Conservation (phyloP, 371 early-diverging fungal species). For the Rhizopus stolonifer region DNA sequence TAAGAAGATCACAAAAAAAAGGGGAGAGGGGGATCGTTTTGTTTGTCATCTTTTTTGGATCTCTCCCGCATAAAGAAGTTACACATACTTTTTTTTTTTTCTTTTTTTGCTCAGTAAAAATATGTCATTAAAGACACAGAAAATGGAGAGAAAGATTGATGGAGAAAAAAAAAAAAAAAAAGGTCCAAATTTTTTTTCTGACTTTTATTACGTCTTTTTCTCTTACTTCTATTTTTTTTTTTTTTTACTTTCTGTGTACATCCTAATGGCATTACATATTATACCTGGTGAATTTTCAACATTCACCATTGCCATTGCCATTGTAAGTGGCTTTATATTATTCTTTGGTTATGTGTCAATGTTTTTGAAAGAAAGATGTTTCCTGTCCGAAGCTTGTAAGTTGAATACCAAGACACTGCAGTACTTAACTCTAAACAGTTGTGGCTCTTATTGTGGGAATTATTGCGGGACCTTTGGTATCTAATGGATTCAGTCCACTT, state of each 20-base stretch:
- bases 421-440: slow-evolving; percentile 36
- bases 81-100: too few species aligned
- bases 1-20: too few species aligned
- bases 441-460: slow-evolving; percentile 90
- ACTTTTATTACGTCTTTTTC: neutral
- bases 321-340: slow-evolving; percentile 83
- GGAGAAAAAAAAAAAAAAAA: too few species aligned
- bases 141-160: too few species aligned
- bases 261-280: slow-evolving; percentile 18
- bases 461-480: slow-evolving; percentile 72
- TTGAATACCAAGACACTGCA: neutral
- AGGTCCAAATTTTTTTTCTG: too few species aligned
- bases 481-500: slow-evolving; percentile 64
- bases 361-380: slow-evolving; percentile 87
- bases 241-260: neutral
- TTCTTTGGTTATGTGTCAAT: slow-evolving; percentile 89
- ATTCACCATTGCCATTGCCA: slow-evolving; percentile 51
- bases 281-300: slow-evolving; percentile 52
- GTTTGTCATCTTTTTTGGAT: too few species aligned
- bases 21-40: too few species aligned
- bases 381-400: slow-evolving; percentile 86
- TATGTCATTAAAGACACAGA: too few species aligned
- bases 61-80: too few species aligned
- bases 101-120: too few species aligned
- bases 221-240: neutral